A percentile compares a stretch with the other conserved stretches of the same genome.
phyloP scores from a whole-genome alignment of 2,329 filamentous ascomycete species.

The Apiospora malaysiana region DNA sequence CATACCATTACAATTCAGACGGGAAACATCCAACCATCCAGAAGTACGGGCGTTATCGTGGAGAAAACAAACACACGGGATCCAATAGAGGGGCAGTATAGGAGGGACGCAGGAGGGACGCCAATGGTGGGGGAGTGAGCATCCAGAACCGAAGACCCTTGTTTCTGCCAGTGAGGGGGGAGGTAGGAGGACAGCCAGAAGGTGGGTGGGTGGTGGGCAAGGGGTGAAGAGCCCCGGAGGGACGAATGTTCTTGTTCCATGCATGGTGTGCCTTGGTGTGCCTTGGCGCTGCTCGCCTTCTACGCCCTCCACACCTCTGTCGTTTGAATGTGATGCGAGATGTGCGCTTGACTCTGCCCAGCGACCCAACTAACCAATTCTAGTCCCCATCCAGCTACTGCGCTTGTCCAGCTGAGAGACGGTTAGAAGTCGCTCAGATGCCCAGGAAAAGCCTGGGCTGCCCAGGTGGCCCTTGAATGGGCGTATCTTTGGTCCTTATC shows the following conservation, averaged over 20 bases:
- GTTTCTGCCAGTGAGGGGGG: slow-evolving; percentile 2
- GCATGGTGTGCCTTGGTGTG: slow-evolving; percentile 18
- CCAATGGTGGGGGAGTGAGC: slow-evolving; percentile 15
- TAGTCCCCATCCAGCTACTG: slow-evolving; percentile 1
- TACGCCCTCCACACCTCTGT: slow-evolving; percentile 2
- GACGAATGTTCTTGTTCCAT: slow-evolving; percentile 14
- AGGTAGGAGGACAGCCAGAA: background rate
- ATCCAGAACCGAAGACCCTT: slow-evolving; percentile 6
- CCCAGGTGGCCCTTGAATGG: background rate
- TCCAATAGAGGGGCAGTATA: slow-evolving; percentile 12
- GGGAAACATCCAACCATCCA: slow-evolving; percentile 18
- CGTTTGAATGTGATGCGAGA: slow-evolving; percentile 2
- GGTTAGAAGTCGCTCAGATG: slow-evolving; percentile 5
- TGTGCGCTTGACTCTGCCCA: slow-evolving; percentile 10
- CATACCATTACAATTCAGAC: background rate
- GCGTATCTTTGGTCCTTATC: background rate
- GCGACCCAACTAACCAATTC: background rate
- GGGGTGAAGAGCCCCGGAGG: background rate
- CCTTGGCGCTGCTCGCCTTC: background rate
- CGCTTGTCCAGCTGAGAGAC: slow-evolving; percentile 2
- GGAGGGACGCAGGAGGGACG: background rate
- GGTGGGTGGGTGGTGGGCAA: background rate
- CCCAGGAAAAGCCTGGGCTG: background rate
- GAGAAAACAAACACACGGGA: slow-evolving; percentile 10
- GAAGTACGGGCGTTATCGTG: slow-evolving; percentile 10